Evolutionary conservation across 176 grass and related monocot genomes (phyloP).

Genomic region (Bothriochloa decipiens): DNA sequence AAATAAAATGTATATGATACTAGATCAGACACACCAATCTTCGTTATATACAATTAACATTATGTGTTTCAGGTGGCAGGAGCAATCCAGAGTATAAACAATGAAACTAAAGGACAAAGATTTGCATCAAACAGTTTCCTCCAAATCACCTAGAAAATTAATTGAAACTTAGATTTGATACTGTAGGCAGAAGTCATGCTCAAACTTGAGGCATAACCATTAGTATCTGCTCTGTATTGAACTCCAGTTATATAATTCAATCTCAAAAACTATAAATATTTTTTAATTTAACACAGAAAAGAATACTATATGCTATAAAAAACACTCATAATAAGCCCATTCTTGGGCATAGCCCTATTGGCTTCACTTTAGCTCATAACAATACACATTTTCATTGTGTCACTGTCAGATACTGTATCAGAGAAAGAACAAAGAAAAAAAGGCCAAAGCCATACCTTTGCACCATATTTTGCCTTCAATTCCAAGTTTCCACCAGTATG

Average conservation of each 20-base stretch:
- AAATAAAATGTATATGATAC: slow-evolving; percentile 41
- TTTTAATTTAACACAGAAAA: slow-evolving; percentile 15
- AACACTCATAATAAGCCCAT: slow-evolving; percentile 11
- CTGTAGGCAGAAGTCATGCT: neutral
- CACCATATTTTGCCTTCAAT: slow-evolving; percentile 95
- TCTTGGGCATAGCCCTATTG: neutral
- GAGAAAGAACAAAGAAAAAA: neutral
- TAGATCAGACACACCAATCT: slow-evolving; percentile 18
- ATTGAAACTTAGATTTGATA: neutral
- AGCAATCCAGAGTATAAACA: slow-evolving; percentile 32
- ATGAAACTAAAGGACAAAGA: slow-evolving; percentile 11
- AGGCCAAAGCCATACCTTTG: slow-evolving; percentile 65
- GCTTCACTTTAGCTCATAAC: slow-evolving; percentile 23
- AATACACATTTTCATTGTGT: slow-evolving; percentile 26
- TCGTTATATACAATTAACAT: neutral
- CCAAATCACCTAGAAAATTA: slow-evolving; percentile 11
- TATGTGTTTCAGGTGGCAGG: slow-evolving; percentile 1
- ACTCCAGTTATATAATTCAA: neutral
- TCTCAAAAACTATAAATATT: neutral
- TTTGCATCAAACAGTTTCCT: neutral
- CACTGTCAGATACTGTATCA: neutral
- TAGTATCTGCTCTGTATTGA: slow-evolving; percentile 20
- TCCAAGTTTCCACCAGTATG: slow-evolving; percentile 99
- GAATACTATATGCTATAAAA: neutral
- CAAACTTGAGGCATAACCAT: neutral